Evolutionary conservation across 23 red algal species (phyloP), one percentile per base, ranked within the genome.

Genomic region (Gracilariopsis chorda): DNA sequence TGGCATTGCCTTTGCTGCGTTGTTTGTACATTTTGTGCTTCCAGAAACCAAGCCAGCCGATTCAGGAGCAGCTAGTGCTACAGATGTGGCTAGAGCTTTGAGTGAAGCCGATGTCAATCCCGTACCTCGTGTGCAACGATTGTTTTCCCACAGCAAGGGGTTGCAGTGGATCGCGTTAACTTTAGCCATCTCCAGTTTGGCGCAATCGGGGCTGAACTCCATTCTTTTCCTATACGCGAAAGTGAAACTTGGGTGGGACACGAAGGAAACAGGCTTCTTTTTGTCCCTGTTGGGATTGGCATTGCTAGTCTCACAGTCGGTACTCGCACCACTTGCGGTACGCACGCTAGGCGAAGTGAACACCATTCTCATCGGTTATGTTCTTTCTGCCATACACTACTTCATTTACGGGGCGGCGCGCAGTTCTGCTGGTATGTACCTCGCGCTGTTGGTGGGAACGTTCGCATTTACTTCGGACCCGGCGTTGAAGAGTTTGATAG

Each of bases 211-310:
- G 16, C 61, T 94, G 13, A 73, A 87, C 28, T 82, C 83, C 1
- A 77, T 94, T 28, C 51, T 94, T 10, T 94, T 89, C 29, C 75
- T 94, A 17, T 94, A 88, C 72, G 77, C 76, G 13, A 80, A 77
- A 29, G 77, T 60, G 20, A 68, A 74, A n/a, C 75, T 94, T 60
- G 92, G 92, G 3, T 94, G 92, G 92, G 83, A 42, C 20, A 52
- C 92, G 8, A 80, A 52, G 25, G 92, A 94, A 13, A 76, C 76
- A 58, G 84, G 83, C 48, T 37, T 80, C 41, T 94, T 94, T 48
- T 48, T 94, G 6, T 88, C 83, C 21, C 32, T 62, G 25, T 35
- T 94, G 13, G 92, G 92, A 43, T 30, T 88, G 55, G 62, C 69
- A 13, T 46, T 94, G 67, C 69, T 94, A 12, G 37, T 94, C 21